phyloP scores from a whole-genome alignment of 805 yeast species.

The Sporopachydermia quercuum region DNA sequence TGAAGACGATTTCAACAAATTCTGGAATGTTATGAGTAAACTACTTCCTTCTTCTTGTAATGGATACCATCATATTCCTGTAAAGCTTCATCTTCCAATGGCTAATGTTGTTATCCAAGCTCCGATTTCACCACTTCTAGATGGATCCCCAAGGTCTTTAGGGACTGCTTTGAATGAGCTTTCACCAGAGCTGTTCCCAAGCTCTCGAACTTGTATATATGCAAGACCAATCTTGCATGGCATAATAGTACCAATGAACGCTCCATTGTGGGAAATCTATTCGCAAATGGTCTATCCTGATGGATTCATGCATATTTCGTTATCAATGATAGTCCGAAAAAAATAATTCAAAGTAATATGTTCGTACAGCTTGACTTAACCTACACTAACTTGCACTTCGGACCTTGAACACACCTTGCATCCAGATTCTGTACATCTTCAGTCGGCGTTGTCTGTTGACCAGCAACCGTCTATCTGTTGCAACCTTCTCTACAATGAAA shows the following conservation, averaged over 20 bases:
- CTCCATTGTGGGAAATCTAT: constrained; percentile 32
- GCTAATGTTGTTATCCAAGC: constrained; percentile 23
- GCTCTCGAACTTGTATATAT: constrained; percentile 19
- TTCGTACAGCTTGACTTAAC: too few relatives aligned
- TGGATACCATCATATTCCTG: constrained; percentile 15
- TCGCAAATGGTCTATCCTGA: constrained; percentile 35
- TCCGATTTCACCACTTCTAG: constrained; percentile 11
- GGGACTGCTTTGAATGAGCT: constrained; percentile 24
- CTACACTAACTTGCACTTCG: too few relatives aligned
- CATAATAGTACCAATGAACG: constrained; percentile 28
- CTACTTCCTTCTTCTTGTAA: constrained; percentile 12
- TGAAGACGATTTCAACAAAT: constrained; percentile 11
- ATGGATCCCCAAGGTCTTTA: constrained; percentile 16
- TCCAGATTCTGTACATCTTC: constrained; percentile 95
- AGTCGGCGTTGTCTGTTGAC: constrained; percentile 85
- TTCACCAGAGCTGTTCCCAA: constrained; percentile 33
- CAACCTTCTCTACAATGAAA: constrained; percentile 63
- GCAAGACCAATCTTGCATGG: constrained; percentile 43
- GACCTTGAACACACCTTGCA: constrained; percentile 70
- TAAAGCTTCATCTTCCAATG: constrained; percentile 19
- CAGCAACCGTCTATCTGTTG: constrained; percentile 77
- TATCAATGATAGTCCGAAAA: constrained; percentile 22
- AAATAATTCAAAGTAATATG: too few relatives aligned
- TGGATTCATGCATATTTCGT: constrained; percentile 46
- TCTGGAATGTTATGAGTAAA: constrained; percentile 14